Conservation (phyloP, 148 eudicot species). For the Camellia japonica region DNA sequence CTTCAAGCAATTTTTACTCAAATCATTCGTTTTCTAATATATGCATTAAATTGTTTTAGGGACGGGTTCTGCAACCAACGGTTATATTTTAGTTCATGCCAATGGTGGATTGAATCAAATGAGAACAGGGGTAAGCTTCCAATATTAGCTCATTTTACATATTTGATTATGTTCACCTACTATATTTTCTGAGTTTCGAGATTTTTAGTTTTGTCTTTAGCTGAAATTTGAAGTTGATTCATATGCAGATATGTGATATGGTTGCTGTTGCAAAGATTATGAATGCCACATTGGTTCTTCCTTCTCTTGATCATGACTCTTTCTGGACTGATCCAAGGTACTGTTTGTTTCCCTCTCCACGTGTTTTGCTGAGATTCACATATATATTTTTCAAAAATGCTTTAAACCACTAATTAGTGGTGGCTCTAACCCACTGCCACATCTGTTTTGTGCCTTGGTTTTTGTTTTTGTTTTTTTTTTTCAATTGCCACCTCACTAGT, state of each 20-base stretch:
- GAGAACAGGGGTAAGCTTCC: slow-evolving; percentile 54
- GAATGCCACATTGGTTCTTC: slow-evolving; percentile 76
- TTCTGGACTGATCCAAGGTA: slow-evolving; percentile 85
- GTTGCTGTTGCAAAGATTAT: slow-evolving; percentile 65
- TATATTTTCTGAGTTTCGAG: background rate
- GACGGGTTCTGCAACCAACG: slow-evolving; percentile 34
- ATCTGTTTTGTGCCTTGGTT: too few relatives aligned
- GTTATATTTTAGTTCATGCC: slow-evolving; percentile 50
- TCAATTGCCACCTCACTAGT: too few relatives aligned
- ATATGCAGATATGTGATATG: slow-evolving; percentile 71
- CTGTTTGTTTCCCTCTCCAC: background rate
- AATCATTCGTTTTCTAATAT: background rate
- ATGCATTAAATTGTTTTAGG: slow-evolving; percentile 10
- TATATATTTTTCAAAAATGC: too few relatives aligned
- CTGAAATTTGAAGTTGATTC: background rate
- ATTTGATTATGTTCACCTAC: background rate
- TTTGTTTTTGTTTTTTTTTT: too few relatives aligned
- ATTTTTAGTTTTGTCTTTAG: background rate
- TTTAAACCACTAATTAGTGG: too few relatives aligned
- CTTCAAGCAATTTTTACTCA: background rate
- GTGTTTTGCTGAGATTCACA: background rate
- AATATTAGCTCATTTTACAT: background rate
- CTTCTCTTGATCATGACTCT: slow-evolving; percentile 63
- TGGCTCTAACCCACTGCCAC: too few relatives aligned
- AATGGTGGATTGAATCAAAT: slow-evolving; percentile 66